Conservation (phyloP, 2,329 filamentous ascomycete genomes). For the Lachnellula occidentalis region DNA sequence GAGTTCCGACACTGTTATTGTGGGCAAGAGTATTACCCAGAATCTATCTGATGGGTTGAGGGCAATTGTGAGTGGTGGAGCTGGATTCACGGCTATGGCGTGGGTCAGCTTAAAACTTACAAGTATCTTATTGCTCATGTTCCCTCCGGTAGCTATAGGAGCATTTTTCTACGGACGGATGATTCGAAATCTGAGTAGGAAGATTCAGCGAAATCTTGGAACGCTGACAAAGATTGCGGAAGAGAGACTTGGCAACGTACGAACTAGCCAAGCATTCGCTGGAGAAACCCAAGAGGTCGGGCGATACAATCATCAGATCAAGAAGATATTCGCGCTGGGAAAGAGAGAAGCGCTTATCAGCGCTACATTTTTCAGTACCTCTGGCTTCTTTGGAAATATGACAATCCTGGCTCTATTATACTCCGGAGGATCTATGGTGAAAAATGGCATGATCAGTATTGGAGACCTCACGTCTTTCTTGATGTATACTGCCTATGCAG, state of each 20-base stretch:
- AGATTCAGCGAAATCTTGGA: conserved; percentile 90
- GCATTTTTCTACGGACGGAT: conserved; percentile 88
- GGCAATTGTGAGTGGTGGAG: conserved; percentile 80
- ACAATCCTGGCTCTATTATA: conserved; percentile 88
- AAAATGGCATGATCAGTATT: conserved; percentile 77
- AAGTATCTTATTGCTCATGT: conserved; percentile 77
- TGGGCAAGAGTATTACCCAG: conserved; percentile 97
- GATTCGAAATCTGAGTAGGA: conserved; percentile 82
- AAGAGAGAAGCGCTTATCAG: conserved; percentile 82
- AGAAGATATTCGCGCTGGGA: conserved; percentile 85
- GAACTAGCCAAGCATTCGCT: conserved; percentile 93
- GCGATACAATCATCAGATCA: conserved; percentile 88
- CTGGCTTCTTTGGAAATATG: conserved; percentile 92
- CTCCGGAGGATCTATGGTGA: conserved; percentile 85
- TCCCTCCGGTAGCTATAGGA: conserved; percentile 83
- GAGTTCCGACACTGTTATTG: conserved; percentile 93
- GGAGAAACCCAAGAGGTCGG: conserved; percentile 86
- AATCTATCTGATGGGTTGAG: conserved; percentile 95
- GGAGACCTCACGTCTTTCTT: conserved; percentile 94
- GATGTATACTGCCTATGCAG: conserved; percentile 91
- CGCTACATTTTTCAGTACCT: conserved; percentile 82
- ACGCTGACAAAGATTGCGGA: conserved; percentile 95
- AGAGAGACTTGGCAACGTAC: conserved; percentile 93
- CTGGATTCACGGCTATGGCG: conserved; percentile 90
- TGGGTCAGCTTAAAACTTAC: conserved; percentile 91